These are phyloP conservation scores for Aspergillus aculeatinus DNA, from an alignment of 2,329 filamentous ascomycete genomes.

Conservation along the genomic window DNA sequence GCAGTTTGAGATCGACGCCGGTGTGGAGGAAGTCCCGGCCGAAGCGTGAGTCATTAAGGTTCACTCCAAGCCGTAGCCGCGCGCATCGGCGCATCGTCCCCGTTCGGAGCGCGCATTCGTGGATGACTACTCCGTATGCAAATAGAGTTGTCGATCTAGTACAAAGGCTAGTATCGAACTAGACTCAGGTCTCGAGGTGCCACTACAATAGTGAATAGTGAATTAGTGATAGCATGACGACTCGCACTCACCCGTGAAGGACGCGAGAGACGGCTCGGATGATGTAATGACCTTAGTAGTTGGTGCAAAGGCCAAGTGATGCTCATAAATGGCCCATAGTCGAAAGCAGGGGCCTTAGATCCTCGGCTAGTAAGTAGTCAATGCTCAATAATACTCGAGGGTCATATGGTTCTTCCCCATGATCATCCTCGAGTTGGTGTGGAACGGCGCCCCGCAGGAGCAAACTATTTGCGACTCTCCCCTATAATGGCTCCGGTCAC, in stretches of 20 bases:
- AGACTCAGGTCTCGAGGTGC: background rate
- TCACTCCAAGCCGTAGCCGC: conserved; percentile 3
- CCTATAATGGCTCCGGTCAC: background rate
- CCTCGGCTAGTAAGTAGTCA: background rate
- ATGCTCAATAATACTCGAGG: background rate
- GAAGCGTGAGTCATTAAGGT: conserved; percentile 3
- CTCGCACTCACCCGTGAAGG: background rate
- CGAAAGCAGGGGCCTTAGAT: background rate
- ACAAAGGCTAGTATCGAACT: background rate
- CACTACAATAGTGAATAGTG: background rate
- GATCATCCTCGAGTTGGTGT: background rate
- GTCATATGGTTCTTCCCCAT: background rate
- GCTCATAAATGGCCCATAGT: no score
- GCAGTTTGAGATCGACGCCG: background rate
- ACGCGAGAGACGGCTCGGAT: background rate
- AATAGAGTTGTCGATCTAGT: conserved; percentile 8
- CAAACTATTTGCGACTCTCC: background rate
- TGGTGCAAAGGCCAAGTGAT: background rate
- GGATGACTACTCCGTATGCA: background rate
- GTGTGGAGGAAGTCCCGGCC: background rate
- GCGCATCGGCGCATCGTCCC: conserved; percentile 2
- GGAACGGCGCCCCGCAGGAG: background rate
- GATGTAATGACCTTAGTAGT: background rate
- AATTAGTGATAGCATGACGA: background rate
- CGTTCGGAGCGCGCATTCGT: conserved; percentile 1